A percentile compares a stretch with the other conserved stretches of the same genome.
Conservation (phyloP, 2,329 filamentous ascomycete species). For the Macrophomina pseudophaseolina region DNA sequence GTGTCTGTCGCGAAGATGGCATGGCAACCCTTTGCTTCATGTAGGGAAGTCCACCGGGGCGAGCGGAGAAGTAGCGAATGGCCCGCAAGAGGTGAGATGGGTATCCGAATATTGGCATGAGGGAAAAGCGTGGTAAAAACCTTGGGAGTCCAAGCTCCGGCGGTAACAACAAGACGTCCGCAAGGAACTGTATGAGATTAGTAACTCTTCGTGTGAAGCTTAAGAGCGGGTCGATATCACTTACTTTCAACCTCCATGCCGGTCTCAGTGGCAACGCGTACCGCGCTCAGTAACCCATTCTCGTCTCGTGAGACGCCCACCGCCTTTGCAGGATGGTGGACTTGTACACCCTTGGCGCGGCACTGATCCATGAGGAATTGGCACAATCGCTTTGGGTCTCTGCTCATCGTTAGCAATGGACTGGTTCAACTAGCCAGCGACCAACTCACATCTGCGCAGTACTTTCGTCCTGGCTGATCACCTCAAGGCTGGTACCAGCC, state of each 20-base stretch:
- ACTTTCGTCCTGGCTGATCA: conserved; percentile 65
- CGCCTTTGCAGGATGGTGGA: conserved; percentile 69
- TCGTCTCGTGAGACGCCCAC: conserved; percentile 59
- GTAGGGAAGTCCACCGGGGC: conserved; percentile 56
- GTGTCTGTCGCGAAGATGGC: conserved; percentile 70
- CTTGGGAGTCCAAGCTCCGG: conserved; percentile 72
- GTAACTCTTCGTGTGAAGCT: background rate
- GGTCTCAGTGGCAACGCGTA: conserved; percentile 56
- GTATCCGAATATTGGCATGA: conserved; percentile 56
- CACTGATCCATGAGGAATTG: conserved; percentile 67
- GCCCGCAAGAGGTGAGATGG: conserved; percentile 68
- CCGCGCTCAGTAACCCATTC: conserved; percentile 56
- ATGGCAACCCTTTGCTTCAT: conserved; percentile 62
- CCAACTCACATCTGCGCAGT: conserved; percentile 67
- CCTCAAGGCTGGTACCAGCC: conserved; percentile 62
- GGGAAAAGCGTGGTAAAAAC: conserved; percentile 72
- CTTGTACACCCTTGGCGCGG: conserved; percentile 63
- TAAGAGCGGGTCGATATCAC: conserved; percentile 9
- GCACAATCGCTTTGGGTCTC: conserved; percentile 70
- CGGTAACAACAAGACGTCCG: conserved; percentile 67
- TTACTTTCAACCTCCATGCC: conserved; percentile 52
- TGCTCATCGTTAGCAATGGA: conserved; percentile 36
- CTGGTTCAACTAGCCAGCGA: background rate
- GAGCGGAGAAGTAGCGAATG: conserved; percentile 72
- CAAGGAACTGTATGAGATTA: conserved; percentile 59